phyloP scores from a whole-genome alignment of 495 filamentous ascomycete species.

The Tirmania nivea region DNA sequence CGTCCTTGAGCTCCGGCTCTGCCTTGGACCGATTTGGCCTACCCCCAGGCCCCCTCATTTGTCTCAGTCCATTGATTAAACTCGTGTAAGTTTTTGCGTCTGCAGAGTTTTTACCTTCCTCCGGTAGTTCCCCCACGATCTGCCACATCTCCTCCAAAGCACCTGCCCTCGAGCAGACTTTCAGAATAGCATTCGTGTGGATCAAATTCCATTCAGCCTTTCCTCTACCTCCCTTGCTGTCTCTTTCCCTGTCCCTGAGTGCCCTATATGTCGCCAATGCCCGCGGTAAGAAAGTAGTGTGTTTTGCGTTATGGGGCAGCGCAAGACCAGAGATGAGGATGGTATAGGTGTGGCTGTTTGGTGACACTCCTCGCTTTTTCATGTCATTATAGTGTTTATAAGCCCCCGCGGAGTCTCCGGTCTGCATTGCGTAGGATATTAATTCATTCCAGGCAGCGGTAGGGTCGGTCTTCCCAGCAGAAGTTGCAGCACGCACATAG shows the following conservation, averaged over 20 bases:
- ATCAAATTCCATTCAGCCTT: conserved; percentile 43
- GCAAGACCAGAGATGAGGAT: conserved; percentile 59
- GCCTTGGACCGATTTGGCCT: not conserved
- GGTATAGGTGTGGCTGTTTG: conserved; percentile 58
- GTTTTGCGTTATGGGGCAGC: conserved; percentile 28
- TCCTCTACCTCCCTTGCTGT: conserved; percentile 24
- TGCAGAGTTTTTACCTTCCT: conserved; percentile 36
- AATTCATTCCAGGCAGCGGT: not conserved
- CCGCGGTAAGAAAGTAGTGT: conserved; percentile 25
- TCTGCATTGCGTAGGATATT: conserved; percentile 43
- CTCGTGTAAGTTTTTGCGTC: conserved; percentile 55
- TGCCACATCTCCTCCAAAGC: conserved; percentile 59
- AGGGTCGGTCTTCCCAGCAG: not conserved
- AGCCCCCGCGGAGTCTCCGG: not conserved
- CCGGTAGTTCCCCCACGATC: conserved; percentile 42
- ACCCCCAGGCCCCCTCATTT: conserved; percentile 6
- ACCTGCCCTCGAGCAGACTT: conserved; percentile 45
- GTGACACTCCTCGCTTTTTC: conserved; percentile 68
- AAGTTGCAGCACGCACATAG: not conserved
- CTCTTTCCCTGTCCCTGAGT: conserved; percentile 28
- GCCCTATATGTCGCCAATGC: conserved; percentile 51
- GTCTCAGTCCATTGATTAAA: conserved; percentile 40
- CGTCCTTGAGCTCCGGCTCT: not conserved
- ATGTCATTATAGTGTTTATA: conserved; percentile 34
- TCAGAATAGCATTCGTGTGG: conserved; percentile 69